Evolutionary conservation across 129 eudicot species (phyloP).

Genomic region (Chrysanthemum lavandulifolium): DNA sequence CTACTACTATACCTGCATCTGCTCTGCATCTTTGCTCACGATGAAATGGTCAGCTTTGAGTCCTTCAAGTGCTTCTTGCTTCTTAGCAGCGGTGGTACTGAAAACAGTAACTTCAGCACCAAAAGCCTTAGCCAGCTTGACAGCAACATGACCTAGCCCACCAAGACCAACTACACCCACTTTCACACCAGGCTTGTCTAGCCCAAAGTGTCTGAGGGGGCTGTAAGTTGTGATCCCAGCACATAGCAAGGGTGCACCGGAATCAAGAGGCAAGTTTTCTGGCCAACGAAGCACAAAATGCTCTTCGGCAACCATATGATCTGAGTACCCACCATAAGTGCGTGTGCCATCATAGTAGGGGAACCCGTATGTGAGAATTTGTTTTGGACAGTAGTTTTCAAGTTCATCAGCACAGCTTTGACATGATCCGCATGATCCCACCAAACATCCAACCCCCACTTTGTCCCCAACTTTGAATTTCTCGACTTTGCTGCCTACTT

Average conservation of each 20-base stretch:
- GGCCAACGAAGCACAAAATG: slow-evolving; percentile 50
- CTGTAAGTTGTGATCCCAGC: slow-evolving; percentile 76
- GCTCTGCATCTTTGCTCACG: slow-evolving; percentile 38
- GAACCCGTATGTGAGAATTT: slow-evolving; percentile 33
- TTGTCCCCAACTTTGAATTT: slow-evolving; percentile 57
- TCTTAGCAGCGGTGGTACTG: slow-evolving; percentile 42
- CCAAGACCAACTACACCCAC: slow-evolving; percentile 67
- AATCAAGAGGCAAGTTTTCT: slow-evolving; percentile 48
- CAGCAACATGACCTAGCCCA: slow-evolving; percentile 56
- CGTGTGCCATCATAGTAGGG: slow-evolving; percentile 45
- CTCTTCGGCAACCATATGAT: slow-evolving; percentile 54
- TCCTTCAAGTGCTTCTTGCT: slow-evolving; percentile 44
- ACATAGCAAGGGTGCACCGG: slow-evolving; percentile 59
- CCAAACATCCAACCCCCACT: slow-evolving; percentile 66
- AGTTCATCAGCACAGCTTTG: slow-evolving; percentile 39
- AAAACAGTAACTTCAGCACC: slow-evolving; percentile 55
- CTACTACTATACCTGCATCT: slow-evolving; percentile 36
- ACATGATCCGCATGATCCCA: slow-evolving; percentile 52
- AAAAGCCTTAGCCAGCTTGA: slow-evolving; percentile 58
- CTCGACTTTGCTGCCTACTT: slow-evolving; percentile 48
- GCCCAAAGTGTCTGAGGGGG: slow-evolving; percentile 52
- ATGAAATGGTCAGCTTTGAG: slow-evolving; percentile 52
- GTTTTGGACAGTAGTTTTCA: slow-evolving; percentile 51
- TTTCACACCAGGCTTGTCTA: slow-evolving; percentile 48
- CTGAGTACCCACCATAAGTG: slow-evolving; percentile 63